Evolutionary conservation across 441 rosid species (phyloP), one percentile per base, ranked within the genome.

Genomic region (Bruguiera hainesii): DNA sequence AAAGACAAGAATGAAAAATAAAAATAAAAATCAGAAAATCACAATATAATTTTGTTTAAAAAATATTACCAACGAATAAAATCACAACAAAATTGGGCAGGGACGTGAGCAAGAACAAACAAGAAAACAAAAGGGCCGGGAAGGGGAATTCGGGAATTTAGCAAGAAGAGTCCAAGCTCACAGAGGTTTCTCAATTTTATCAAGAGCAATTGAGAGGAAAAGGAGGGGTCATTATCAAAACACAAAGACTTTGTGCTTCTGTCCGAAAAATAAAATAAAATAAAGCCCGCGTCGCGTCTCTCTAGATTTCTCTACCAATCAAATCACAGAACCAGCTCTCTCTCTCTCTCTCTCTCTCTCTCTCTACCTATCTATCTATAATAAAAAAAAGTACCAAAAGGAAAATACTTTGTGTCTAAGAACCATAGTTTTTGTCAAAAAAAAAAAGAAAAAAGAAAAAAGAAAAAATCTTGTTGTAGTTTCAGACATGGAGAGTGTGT

Each of bases 271-370:
- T 0, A 37, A 10, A 37, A 37, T 8, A 1, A 4, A 30, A 30
- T 23, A 23, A 66, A 71, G 31, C 69, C 76, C 74, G 75, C 73
- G 55, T 68, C 75, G 75, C 73, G 55, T 68, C 21, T 53, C 55
- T 81, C 84, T 73, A 71, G 79, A 80, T 80, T 76, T 69, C 74
- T 75, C 73, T 67, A 46, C 81, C 84, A 79, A 80, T 77, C 85
- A 64, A 61, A 69, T 74, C 81, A 51, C 74, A 56, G 62, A 11
- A 59, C 11, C 73, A 16, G 29, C 23, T 50, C 51, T 61, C 66
- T 23, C 21, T 57, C 59, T 55, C 23, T 63, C 53, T 19, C 58
- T 33, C 63, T 53, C 56, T 66, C 21, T 57, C 59, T 55, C 23
- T 63, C 53, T 19, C 58, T 33, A 61, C 48, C 56, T 66, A 46